These are phyloP conservation scores for Heracleum sosnowskyi DNA, from an alignment of 129 eudicot genomes.

Conservation along the genomic window DNA sequence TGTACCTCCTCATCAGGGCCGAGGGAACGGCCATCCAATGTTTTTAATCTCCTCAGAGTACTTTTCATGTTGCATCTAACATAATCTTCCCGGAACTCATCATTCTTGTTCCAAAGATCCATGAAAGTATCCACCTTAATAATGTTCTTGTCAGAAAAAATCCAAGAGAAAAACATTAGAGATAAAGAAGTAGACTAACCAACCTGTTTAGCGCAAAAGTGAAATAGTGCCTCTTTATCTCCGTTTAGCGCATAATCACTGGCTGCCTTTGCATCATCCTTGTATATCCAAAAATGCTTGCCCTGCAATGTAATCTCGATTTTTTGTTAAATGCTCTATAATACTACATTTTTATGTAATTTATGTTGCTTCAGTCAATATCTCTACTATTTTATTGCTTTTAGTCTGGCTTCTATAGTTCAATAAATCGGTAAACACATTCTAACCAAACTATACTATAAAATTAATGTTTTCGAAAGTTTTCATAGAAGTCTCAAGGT, in stretches of 20 bases:
- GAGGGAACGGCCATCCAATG: conserved; percentile 66
- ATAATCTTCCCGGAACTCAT: conserved; percentile 67
- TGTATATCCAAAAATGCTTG: conserved; percentile 39
- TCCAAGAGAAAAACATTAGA: neutral
- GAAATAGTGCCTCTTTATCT: conserved; percentile 52
- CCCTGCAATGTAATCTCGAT: conserved; percentile 38
- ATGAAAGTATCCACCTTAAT: conserved; percentile 59
- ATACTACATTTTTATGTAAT: neutral
- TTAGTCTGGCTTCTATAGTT: neutral
- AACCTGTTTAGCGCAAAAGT: conserved; percentile 62
- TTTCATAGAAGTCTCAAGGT: neutral
- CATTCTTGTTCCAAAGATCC: conserved; percentile 68
- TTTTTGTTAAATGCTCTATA: neutral
- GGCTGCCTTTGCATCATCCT: conserved; percentile 51
- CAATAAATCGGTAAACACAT: neutral
- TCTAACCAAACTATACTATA: neutral
- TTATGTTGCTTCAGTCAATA: neutral
- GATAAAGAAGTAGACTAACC: neutral
- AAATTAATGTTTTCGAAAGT: neutral
- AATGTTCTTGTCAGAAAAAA: conserved; percentile 11
- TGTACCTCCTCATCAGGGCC: conserved; percentile 56
- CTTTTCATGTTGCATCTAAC: conserved; percentile 53
- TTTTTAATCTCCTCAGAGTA: conserved; percentile 58
- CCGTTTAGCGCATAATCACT: conserved; percentile 40
- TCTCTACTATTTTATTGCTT: neutral